Conservation (phyloP, 169 alveolate species). For the Plasmodium relictum region DNA sequence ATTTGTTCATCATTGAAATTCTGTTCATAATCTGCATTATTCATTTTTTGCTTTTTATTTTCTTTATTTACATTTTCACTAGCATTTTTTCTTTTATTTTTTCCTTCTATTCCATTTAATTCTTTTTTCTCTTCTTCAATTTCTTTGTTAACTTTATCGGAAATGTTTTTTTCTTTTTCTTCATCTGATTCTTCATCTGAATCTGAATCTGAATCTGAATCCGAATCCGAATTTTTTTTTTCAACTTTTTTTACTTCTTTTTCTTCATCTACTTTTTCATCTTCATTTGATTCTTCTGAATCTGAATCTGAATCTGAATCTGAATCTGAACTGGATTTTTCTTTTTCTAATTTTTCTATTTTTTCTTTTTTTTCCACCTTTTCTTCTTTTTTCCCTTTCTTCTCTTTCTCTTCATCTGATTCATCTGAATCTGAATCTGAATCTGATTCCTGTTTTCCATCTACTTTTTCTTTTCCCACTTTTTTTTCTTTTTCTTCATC, state of each 20-base stretch:
- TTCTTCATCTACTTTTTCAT: neutral
- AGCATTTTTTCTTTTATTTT: slow-evolving; percentile 39
- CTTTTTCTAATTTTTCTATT: neutral
- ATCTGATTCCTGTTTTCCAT: slow-evolving; percentile 3
- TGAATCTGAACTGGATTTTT: neutral
- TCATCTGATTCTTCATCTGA: too few species aligned
- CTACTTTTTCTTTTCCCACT: neutral
- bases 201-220: too few species aligned
- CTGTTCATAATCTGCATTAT: neutral
- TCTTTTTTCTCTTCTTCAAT: neutral
- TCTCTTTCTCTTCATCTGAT: slow-evolving; percentile 5
- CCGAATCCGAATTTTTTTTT: too few species aligned
- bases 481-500: slow-evolving; percentile 9
- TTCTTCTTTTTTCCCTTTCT: neutral
- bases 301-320: slow-evolving; percentile 23
- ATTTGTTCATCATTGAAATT: neutral
- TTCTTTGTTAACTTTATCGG: neutral
- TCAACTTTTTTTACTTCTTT: neutral
- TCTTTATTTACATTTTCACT: slow-evolving; percentile 10
- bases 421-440: slow-evolving; percentile 37
- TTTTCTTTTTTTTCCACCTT: neutral
- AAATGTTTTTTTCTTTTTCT: too few species aligned
- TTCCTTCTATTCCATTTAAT: slow-evolving; percentile 12
- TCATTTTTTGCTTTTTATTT: slow-evolving; percentile 32
- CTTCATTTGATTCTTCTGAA: slow-evolving; percentile 7